Percentiles rank a stretch among this genome's conserved stretches.
Evolutionary conservation across 2,329 filamentous ascomycete genomes (phyloP).

Genomic region (Pseudogymnoascus sp.): DNA sequence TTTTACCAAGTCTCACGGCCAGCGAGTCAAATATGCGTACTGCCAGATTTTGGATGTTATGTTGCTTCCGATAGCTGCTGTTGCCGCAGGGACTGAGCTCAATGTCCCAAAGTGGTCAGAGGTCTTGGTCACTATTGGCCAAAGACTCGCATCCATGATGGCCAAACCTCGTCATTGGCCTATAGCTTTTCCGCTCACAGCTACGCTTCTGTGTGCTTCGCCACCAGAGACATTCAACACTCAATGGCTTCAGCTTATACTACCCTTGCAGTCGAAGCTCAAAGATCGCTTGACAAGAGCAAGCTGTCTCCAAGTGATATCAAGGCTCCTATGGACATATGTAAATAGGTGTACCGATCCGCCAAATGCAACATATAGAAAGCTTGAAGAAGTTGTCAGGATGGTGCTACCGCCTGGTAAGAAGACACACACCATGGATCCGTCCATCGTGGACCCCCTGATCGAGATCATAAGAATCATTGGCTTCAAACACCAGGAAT

Average conservation of each 20-base stretch:
- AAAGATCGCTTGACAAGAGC: conserved; percentile 77
- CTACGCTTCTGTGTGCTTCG: conserved; percentile 81
- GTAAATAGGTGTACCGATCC: conserved; percentile 72
- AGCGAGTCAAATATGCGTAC: conserved; percentile 86
- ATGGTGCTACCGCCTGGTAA: conserved; percentile 76
- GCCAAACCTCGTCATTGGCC: conserved; percentile 89
- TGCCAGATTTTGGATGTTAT: conserved; percentile 86
- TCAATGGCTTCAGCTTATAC: conserved; percentile 80
- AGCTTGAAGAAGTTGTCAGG: conserved; percentile 82
- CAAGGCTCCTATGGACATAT: conserved; percentile 88
- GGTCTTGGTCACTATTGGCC: conserved; percentile 70
- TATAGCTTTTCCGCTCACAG: conserved; percentile 79
- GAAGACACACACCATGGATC: conserved; percentile 75
- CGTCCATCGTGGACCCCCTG: conserved; percentile 76
- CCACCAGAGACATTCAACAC: conserved; percentile 73
- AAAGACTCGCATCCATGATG: conserved; percentile 75
- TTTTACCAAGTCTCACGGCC: conserved; percentile 79
- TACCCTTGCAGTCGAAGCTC: conserved; percentile 69
- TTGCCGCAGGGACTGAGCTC: conserved; percentile 66
- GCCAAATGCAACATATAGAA: conserved; percentile 59
- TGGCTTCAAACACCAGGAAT: conserved; percentile 86
- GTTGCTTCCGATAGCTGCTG: conserved; percentile 74
- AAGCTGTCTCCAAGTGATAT: conserved; percentile 80
- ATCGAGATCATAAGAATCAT: conserved; percentile 93
- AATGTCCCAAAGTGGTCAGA: conserved; percentile 79